Evolutionary conservation across 2,329 filamentous ascomycete genomes (phyloP), one percentile per base, ranked within the genome.

Genomic region (Westerdykella sp.): DNA sequence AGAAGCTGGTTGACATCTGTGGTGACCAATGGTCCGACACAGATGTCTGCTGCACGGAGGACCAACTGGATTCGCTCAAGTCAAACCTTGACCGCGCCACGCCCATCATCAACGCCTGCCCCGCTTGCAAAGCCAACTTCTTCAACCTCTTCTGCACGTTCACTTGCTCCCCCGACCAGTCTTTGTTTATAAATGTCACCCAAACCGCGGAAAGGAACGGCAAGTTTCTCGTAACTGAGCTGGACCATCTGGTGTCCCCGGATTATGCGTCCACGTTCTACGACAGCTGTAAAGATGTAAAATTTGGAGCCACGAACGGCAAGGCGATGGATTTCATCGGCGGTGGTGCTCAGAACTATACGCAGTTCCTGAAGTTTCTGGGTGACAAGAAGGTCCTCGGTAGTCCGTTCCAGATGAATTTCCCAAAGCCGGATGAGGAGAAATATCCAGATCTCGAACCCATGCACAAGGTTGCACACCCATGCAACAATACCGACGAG

Each of bases 91-190:
- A 87, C 54, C 87, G 87, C 16, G 91, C 89, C 2, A 88, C 90
- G 56, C 82, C 84, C 46, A 85, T 98, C 61, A 89, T 98, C 63
- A 83, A 89, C 21, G 88, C 89, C 9, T 98, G 93, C 65, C 93
- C 93, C 1, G 93, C 94, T 25, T 98, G 93, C 78, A 95, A 93
- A 69, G 85, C 90, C 58, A 98, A 98, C 73, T 98, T 98, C 74
- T 97, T 87, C 75, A 95, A 98, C 71, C 76, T 94, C 36, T 98
- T 98, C 68, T 98, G 93, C 72, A 94, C 89, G 4, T 97, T 98
- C 62, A 97, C 90, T 2, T 98, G 94, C 72, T 98, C 93, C 4
- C 91, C 94, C 5, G 85, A 98, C 60, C 93, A 98, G 66, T 96
- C 89, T 0, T 74, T 95, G 0, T 98, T 98, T 62, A 75, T 98